Evolutionary conservation across 106 monocot genomes (phyloP).

Genomic region (Dendrobium officinale): DNA sequence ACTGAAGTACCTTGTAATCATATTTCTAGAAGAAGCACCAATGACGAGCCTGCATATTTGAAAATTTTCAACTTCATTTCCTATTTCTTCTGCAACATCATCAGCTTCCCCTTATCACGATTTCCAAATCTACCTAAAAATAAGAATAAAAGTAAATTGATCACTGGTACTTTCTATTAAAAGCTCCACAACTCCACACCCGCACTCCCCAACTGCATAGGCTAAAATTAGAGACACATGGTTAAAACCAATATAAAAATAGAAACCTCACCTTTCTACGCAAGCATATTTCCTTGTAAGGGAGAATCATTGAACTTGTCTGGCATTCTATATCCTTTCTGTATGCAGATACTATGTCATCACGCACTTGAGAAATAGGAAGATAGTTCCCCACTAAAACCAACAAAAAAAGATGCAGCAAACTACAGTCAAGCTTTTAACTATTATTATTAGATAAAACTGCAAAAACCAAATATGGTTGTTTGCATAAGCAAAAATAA

Average conservation of each 20-base stretch:
- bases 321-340: conserved; percentile 57
- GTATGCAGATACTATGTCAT: conserved; percentile 63
- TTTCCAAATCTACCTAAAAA: conserved; percentile 64
- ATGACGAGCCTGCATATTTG: conserved; percentile 53
- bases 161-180: too few relatives aligned
- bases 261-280: conserved; percentile 37
- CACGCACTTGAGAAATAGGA: conserved; percentile 60
- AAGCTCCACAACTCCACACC: not conserved
- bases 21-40: conserved; percentile 55
- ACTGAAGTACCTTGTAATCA: conserved; percentile 16
- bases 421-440: too few relatives aligned
- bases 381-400: conserved; percentile 51
- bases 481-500: too few relatives aligned
- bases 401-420: not conserved
- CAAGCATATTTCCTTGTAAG: conserved; percentile 64
- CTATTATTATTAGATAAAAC: too few relatives aligned
- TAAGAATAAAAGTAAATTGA: not conserved
- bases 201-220: not conserved
- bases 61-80: conserved; percentile 39
- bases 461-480: too few relatives aligned
- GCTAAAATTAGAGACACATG: not conserved
- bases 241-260: not conserved
- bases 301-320: conserved; percentile 38
- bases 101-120: conserved; percentile 60
- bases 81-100: conserved; percentile 60